Base-by-base conservation (phyloP, 257 asterid genomes). In the Handroanthus guayacan region DNA sequence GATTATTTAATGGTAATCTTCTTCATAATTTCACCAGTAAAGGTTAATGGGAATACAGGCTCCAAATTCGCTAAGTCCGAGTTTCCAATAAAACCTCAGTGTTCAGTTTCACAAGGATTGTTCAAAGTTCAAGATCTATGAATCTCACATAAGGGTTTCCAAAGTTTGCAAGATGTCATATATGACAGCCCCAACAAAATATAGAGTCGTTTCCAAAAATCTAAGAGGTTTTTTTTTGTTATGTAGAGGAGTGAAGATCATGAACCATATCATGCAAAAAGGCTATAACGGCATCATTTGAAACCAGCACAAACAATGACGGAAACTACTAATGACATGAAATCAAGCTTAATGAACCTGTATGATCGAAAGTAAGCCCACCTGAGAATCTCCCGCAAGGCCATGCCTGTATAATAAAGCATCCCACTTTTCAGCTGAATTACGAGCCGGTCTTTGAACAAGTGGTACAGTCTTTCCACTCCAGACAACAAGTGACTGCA, bases 371-470 rank as follows among this genome's bases (percentile, higher is more conserved):
- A 39, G 72, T 25, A 57, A 69, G 80, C 82, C 75, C 83, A 93
- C 99, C 97, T 95, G 99, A 74, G 86, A 9, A 78, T 95, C 91
- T 73, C 86, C 97, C 72, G 91, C 97, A 47, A 95, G 89, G 44
- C 93, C 89, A 68, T 90, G 97, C 78, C 99, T 87, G 75, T 95
- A 93, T 66, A 95, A 79, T 74, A 95, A 82, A 75, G 99, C 98
- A 86, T 95, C 97, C 99, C 99, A 95, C 67, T 95, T 95, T 84
- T 95, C 99, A 56, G 97, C 98, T 36, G 89, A 60, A 82, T 90
- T 89, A 71, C 93, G 99, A 67, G 78, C 77, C 11, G 99, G 99
- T 80, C 99, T 89, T 79, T 62, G 84, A 72, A 95, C 95, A 76
- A 95, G 99, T 6, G 97, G 99, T 13, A 93, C 97, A 14, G 83